Percentiles rank a stretch among this genome's conserved stretches.
Conservation (phyloP, 2,329 filamentous ascomycete species). For the Diplocarpon mali region DNA sequence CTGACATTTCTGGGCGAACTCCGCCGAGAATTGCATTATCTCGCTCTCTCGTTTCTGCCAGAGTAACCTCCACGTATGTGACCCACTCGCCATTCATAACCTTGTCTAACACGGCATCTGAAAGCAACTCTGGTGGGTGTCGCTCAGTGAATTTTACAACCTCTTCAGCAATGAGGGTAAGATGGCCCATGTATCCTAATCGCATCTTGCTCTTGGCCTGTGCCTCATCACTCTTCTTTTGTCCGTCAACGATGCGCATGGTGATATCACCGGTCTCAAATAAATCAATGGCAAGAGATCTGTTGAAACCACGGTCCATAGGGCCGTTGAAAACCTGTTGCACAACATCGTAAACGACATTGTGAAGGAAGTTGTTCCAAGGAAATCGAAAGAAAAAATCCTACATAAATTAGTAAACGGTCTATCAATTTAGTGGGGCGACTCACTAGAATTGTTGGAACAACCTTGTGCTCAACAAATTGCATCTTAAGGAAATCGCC, state of each 20-base stretch:
- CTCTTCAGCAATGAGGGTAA: slow-evolving; percentile 94
- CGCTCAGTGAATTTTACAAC: slow-evolving; percentile 97
- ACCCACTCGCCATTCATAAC: slow-evolving; percentile 89
- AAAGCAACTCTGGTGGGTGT: slow-evolving; percentile 78
- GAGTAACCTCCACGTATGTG: slow-evolving; percentile 83
- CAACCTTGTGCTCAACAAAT: slow-evolving; percentile 88
- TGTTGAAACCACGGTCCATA: slow-evolving; percentile 93
- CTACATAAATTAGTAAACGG: slow-evolving; percentile 33
- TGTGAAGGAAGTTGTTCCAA: slow-evolving; percentile 99
- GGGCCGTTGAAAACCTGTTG: slow-evolving; percentile 98
- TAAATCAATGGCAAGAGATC: slow-evolving; percentile 77
- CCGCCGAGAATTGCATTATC: slow-evolving; percentile 98
- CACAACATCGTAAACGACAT: slow-evolving; percentile 97
- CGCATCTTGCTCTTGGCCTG: slow-evolving; percentile 78
- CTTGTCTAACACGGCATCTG: slow-evolving; percentile 72
- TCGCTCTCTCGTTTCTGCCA: slow-evolving; percentile 86
- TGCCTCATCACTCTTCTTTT: slow-evolving; percentile 75
- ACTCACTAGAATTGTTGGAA: slow-evolving; percentile 87
- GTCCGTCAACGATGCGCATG: slow-evolving; percentile 82
- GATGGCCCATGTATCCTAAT: slow-evolving; percentile 95
- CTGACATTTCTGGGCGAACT: slow-evolving; percentile 80
- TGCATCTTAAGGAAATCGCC: slow-evolving; percentile 92
- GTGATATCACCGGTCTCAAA: slow-evolving; percentile 88
- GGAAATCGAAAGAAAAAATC: slow-evolving; percentile 98
- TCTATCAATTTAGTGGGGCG: neutral